Percentiles rank a stretch among this genome's conserved stretches.
Conservation (phyloP, 306 rosid genomes). For the Macrotyloma uniflorum region DNA sequence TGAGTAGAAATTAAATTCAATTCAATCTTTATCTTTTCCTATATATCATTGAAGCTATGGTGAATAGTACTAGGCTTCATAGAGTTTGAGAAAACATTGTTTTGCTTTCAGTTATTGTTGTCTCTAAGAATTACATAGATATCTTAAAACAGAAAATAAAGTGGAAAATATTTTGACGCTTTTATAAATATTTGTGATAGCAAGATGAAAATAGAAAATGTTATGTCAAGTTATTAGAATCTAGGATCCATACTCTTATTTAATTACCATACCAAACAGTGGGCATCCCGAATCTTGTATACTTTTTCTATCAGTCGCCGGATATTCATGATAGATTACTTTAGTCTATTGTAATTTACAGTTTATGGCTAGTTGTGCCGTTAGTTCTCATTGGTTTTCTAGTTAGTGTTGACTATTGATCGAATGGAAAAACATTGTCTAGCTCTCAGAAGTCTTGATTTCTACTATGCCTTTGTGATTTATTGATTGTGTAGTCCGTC, state of each 20-base stretch:
- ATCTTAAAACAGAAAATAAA: neutral
- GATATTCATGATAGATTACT: too few species aligned
- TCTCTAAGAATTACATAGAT: neutral
- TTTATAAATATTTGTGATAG: neutral
- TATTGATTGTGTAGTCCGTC: neutral
- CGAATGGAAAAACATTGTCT: neutral
- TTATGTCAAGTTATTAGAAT: neutral
- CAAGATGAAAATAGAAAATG: neutral
- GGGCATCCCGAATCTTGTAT: neutral
- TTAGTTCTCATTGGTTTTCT: constrained; percentile 9
- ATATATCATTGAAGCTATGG: neutral
- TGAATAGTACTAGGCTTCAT: neutral
- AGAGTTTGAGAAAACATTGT: too few species aligned
- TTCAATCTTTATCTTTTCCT: neutral
- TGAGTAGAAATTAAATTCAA: neutral
- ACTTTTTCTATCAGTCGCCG: neutral
- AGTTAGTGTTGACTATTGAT: neutral
- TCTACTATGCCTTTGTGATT: neutral
- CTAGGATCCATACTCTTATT: neutral
- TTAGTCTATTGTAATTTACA: too few species aligned
- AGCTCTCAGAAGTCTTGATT: constrained; percentile 1
- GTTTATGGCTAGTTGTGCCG: neutral
- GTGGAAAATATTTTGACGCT: neutral
- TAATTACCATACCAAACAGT: neutral
- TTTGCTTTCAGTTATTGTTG: neutral